Evolutionary conservation across 1,284 basidiomycete genomes (phyloP).

Genomic region (Cryptococcus jaspeensis): DNA sequence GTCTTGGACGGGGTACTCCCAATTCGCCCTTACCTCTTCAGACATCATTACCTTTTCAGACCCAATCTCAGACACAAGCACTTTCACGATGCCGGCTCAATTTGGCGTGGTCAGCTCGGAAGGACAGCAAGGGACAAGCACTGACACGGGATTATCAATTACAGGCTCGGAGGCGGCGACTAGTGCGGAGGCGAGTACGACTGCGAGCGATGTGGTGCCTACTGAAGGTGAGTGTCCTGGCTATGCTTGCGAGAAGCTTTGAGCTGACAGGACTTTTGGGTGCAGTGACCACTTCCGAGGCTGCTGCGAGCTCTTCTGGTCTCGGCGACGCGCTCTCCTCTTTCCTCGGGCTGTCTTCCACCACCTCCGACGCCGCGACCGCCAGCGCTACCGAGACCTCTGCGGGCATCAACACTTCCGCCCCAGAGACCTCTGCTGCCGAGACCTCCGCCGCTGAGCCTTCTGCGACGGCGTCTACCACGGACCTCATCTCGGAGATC

Average conservation of each 20-base stretch:
- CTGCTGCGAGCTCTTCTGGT: neutral
- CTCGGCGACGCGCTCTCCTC: neutral
- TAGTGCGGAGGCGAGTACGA: neutral
- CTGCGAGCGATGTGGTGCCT: neutral
- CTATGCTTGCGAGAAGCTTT: neutral
- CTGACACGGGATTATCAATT: conserved; percentile 3
- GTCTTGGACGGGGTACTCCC: neutral
- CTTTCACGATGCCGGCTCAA: neutral
- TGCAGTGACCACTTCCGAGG: neutral
- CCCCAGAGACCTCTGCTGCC: neutral
- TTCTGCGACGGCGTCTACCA: neutral
- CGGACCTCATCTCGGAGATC: neutral
- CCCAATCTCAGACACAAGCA: conserved; percentile 5
- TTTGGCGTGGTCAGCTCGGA: neutral
- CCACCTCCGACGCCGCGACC: neutral
- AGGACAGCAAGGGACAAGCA: no score
- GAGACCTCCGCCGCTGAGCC: neutral
- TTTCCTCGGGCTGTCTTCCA: neutral
- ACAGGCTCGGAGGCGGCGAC: conserved; percentile 4
- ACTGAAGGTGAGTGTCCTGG: neutral
- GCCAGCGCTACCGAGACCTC: neutral
- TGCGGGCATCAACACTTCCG: neutral
- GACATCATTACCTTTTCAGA: neutral
- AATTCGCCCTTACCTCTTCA: neutral
- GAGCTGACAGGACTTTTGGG: neutral